phyloP scores from a whole-genome alignment of 2,329 filamentous ascomycete species.

The Arthrobotrys sphaeroides region DNA sequence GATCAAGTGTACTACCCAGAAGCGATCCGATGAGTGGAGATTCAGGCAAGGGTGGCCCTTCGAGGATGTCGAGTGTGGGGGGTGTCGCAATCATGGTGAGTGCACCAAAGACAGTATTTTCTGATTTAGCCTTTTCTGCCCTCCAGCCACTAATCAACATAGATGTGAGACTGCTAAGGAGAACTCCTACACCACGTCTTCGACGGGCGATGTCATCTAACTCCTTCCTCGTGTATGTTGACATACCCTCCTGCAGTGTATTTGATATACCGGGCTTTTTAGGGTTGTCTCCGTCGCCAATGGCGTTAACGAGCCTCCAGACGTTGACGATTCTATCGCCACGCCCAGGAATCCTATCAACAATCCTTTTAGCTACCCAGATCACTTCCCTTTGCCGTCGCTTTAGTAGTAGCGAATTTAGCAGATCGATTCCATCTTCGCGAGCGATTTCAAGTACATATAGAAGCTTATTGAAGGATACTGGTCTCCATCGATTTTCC shows the following conservation, averaged over 20 bases:
- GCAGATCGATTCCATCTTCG: slow-evolving; percentile 44
- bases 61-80: slow-evolving; percentile 16
- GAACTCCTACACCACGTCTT: slow-evolving; percentile 37
- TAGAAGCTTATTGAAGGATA: slow-evolving; percentile 37
- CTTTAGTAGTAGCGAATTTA: slow-evolving; percentile 37
- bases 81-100: slow-evolving; percentile 45
- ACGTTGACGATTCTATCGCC: slow-evolving; percentile 23
- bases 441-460: slow-evolving; percentile 52
- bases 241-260: slow-evolving; percentile 37
- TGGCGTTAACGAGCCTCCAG: slow-evolving; percentile 34
- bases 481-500: slow-evolving; percentile 31
- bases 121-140: slow-evolving; percentile 14
- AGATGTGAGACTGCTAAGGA: slow-evolving; percentile 48
- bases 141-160: slow-evolving; percentile 49
- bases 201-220: slow-evolving; percentile 30
- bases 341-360: slow-evolving; percentile 28
- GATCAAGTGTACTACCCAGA: slow-evolving; percentile 20
- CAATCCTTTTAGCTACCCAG: slow-evolving; percentile 37
- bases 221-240: slow-evolving; percentile 7
- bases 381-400: slow-evolving; percentile 40
- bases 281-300: slow-evolving; percentile 32
- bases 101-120: slow-evolving; percentile 20
- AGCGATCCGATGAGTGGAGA: slow-evolving; percentile 24
- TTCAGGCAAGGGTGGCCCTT: neutral
- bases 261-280: slow-evolving; percentile 33